Evolutionary conservation across 768 basidiomycete genomes (phyloP).

Genomic region (Leucosporidium yakuticum): DNA sequence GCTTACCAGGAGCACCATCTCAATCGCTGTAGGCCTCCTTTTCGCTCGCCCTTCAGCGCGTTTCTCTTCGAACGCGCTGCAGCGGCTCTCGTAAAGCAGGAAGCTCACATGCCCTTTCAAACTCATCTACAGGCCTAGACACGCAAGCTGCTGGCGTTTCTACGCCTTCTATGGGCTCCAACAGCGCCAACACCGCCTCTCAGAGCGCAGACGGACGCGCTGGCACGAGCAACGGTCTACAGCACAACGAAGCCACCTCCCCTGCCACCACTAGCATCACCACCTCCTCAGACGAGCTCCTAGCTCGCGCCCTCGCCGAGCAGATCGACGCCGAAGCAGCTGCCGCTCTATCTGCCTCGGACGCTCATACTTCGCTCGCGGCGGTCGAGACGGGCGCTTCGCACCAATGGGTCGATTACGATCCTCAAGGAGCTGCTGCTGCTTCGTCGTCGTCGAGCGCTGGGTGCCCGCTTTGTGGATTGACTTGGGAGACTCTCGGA

Average conservation of each 20-base stretch:
- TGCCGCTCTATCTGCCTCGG: no score
- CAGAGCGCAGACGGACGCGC: background rate
- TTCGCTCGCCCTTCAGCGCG: background rate
- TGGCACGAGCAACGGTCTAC: background rate
- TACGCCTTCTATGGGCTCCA: background rate
- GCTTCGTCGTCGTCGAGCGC: no score
- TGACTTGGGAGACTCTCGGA: no score
- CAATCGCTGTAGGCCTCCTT: slow-evolving; percentile 13
- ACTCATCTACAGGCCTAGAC: slow-evolving; percentile 17
- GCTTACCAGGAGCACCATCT: slow-evolving; percentile 17
- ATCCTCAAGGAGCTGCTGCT: no score
- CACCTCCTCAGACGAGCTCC: background rate
- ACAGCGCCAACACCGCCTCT: background rate
- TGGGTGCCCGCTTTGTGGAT: no score
- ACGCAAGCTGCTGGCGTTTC: background rate
- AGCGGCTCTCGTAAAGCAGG: background rate
- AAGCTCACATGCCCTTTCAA: background rate
- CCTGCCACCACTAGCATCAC: background rate
- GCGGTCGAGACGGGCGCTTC: no score
- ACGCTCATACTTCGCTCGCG: no score
- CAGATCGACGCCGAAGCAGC: background rate
- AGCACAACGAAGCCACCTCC: no score
- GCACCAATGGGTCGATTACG: no score
- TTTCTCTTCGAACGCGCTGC: background rate
- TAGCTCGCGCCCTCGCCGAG: background rate